Evolutionary conservation across 1,284 basidiomycete genomes (phyloP).

Genomic region (Cutaneotrichosporon sp.): DNA sequence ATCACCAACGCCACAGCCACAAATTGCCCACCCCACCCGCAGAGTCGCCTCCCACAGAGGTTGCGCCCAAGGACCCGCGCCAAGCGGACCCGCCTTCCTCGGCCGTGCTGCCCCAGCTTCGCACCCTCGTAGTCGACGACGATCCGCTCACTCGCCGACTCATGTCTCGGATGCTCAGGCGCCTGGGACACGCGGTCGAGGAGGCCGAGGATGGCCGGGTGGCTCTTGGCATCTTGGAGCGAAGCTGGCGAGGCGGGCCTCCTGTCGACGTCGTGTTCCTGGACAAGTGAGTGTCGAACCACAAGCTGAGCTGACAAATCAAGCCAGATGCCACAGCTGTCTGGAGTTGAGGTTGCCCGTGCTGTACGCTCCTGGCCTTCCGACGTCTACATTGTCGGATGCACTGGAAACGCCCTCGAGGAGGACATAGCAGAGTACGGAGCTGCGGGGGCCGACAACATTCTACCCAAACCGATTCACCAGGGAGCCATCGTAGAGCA

Average conservation of each 20-base stretch:
- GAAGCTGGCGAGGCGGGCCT: not conserved
- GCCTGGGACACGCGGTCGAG: constrained; percentile 73
- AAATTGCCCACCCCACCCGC: too few relatives aligned
- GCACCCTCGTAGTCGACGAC: constrained; percentile 39
- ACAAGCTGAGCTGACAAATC: not conserved
- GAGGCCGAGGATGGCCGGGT: constrained; percentile 83
- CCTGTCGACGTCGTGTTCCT: constrained; percentile 17
- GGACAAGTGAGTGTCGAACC: constrained; percentile 13
- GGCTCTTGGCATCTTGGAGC: constrained; percentile 68
- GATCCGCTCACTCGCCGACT: constrained; percentile 69
- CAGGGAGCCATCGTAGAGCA: too few relatives aligned
- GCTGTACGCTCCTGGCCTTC: constrained; percentile 68
- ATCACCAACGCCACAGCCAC: too few relatives aligned
- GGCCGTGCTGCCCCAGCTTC: constrained; percentile 18
- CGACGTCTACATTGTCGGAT: constrained; percentile 72
- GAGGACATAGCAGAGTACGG: constrained; percentile 68
- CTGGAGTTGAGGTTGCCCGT: constrained; percentile 69
- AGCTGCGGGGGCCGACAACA: constrained; percentile 67
- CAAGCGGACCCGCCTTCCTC: too few relatives aligned
- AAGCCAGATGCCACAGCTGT: constrained; percentile 65
- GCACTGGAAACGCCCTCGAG: constrained; percentile 65
- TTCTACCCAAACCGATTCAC: constrained; percentile 47
- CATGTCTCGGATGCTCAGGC: constrained; percentile 78
- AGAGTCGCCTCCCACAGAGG: too few relatives aligned
- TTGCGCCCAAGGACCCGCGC: too few relatives aligned